A percentile compares a stretch with the other conserved stretches of the same genome.
Evolutionary conservation across 2,329 filamentous ascomycete genomes (phyloP).

Genomic region (Fusarium pseudograminearum): DNA sequence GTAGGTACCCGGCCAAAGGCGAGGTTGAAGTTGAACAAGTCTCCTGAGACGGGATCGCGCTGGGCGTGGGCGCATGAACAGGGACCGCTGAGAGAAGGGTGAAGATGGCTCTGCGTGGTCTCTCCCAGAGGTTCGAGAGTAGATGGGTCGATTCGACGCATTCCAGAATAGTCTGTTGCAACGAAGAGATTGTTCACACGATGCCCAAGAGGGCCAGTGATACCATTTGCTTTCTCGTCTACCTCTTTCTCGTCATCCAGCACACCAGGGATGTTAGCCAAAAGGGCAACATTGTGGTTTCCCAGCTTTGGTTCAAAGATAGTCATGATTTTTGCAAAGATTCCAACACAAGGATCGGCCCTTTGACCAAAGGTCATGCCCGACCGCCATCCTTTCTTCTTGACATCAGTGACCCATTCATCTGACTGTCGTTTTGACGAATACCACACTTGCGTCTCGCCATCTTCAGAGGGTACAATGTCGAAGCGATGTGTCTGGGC

Average conservation of each 20-base stretch:
- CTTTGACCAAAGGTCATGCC: slow-evolving; percentile 76
- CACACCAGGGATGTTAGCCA: slow-evolving; percentile 73
- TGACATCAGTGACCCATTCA: slow-evolving; percentile 69
- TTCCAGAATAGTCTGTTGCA: slow-evolving; percentile 65
- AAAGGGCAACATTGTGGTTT: slow-evolving; percentile 71
- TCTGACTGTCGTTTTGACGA: slow-evolving; percentile 78
- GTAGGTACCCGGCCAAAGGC: slow-evolving; percentile 66
- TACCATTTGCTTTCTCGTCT: neutral
- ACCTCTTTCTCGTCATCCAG: slow-evolving; percentile 27
- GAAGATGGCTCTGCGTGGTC: slow-evolving; percentile 69
- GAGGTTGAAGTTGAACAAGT: slow-evolving; percentile 87
- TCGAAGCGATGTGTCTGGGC: slow-evolving; percentile 79
- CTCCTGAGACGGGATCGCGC: slow-evolving; percentile 77
- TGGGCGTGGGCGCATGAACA: slow-evolving; percentile 78
- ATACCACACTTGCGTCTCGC: slow-evolving; percentile 67
- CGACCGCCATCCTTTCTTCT: slow-evolving; percentile 67
- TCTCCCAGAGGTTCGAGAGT: slow-evolving; percentile 79
- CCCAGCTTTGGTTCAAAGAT: slow-evolving; percentile 60
- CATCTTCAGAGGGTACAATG: slow-evolving; percentile 61
- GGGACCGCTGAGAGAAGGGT: slow-evolving; percentile 75
- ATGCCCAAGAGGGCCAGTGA: slow-evolving; percentile 49
- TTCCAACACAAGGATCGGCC: slow-evolving; percentile 77
- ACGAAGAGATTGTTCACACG: slow-evolving; percentile 63
- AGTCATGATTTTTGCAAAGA: slow-evolving; percentile 79
- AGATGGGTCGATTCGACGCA: slow-evolving; percentile 74